Evolutionary conservation across 305 asterid genomes (phyloP), one percentile per base, ranked within the genome.

Genomic region (Rubia tinctorum): DNA sequence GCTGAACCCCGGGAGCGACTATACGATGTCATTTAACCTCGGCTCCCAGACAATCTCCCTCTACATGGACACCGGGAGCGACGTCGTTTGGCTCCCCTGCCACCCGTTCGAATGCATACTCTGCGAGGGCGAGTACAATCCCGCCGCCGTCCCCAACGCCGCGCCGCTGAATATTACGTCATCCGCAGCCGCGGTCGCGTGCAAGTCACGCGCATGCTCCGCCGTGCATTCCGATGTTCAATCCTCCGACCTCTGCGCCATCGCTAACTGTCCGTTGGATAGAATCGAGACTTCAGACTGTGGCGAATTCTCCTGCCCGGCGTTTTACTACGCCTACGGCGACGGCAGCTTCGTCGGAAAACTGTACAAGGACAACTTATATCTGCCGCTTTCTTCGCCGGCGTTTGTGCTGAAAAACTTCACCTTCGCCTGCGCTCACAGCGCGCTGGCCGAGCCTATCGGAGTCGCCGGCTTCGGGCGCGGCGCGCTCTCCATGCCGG

Each of bases 401-500:
- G 9, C 76, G 0, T 75, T 94, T 2, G 71, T 77, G 0, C 40
- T 94, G 9, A 81, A 76, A 2, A 81, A 88, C 1, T 94, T 94
- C 88, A 88, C 96, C 8, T 94, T 94, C 78, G 97, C 96, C 11
- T 90, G 97, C 80, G 96, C 97, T 1, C 88, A 91, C 11, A 78
- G 79, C 66, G 86, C 99, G 0, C 91, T 94, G 5, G 99, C 79
- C 0, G 99, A 94, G 87, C 97, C 97, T 2, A 86, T 91, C n/a
- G 99, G 99, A 0, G 97, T 94, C 12, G 99, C 97, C 10, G 99
- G 99, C 0, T 94, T 94, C 37, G 99, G 99, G 15, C 91, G 95
- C 6, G 99, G 98, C 0, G 59, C 10, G 4, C 92, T 94, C 27
- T 94, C 99, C 0, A 78, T 94, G 42, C 96, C 97, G 9, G 91